Base-by-base conservation (phyloP, 176 grass and related monocot species). In the Leersia perrieri region DNA sequence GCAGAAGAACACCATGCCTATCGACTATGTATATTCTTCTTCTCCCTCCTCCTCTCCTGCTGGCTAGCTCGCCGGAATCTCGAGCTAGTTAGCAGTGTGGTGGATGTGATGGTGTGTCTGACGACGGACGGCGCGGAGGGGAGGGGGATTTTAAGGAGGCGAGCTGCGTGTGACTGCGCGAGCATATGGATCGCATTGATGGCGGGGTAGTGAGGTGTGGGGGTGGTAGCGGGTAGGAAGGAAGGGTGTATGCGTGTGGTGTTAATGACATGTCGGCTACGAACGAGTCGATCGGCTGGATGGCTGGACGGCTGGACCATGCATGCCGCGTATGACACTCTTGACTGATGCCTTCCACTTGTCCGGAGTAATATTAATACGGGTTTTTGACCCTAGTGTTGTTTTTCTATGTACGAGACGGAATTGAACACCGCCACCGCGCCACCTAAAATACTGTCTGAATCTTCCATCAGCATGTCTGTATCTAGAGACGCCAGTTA, bases 1-100 rank as follows among this genome's bases (percentile, higher is more conserved):
- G 87, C 97, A 99, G 84, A 91, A 92, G 88, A 88, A 88, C 85
- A 88, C 97, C 97, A 99, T 99, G n/a, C n/a, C n/a, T n/a, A n/a
- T n/a, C n/a, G n/a, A n/a, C n/a, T n/a, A n/a, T n/a, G n/a, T n/a
- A n/a, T n/a, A n/a, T n/a, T n/a, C n/a, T n/a, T n/a, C n/a, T 11
- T 29, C 4, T 11, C 12, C 18, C 2, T 2, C 18, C 7, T 13
- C 9, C 11, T 26, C 65, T 16, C 14, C 45, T 51, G 16, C 4
- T 51, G 16, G 16, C 45, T 16, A 1, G 15, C 16, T 20, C 15
- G 45, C 45, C 16, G 16, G 16, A 51, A 6, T 51, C 16, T 51
- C 20, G 66, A 40, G 45, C 34, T 62, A 76, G n/a, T n/a, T n/a
- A 30, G 14, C 11, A 1, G 39, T 41, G 39, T 41, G 41, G 41